Base-by-base conservation (phyloP, 306 rosid genomes). In the Dalbergia cochinchinensis region DNA sequence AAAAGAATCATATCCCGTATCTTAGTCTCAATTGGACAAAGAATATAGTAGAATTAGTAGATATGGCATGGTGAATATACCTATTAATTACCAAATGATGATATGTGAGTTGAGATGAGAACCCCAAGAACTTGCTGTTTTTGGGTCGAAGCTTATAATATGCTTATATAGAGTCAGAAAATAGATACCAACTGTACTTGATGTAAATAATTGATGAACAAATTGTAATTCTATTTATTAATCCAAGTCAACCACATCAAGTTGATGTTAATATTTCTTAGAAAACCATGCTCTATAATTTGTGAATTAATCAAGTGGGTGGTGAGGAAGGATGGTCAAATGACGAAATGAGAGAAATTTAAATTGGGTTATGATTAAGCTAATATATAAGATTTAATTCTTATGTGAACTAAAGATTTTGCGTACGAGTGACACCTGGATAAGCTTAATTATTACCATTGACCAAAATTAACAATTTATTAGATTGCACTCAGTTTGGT, bases 171-270 rank as follows among this genome's bases (percentile, higher is more conserved):
- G 74, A 66, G 66, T 14, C 16, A 14, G 58, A 70, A 74, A 62
- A 19, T n/a, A 7, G 18, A 72, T 34, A 4, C 71, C 58, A 37
- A 51, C 58, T 70, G n/a, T 60, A 22, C 11, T 6, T 54, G 47
- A 53, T 53, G 76, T 69, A 15, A 54, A 54, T 59, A 13, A 20
- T 41, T 58, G 41, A 37, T 31, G 31, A 14, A 75, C 1, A 15
- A 34, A 77, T 18, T 14, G 4, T 54, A 16, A 16, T 44, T 77
- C 73, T 15, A 55, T 20, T 50, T 22, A 44, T 77, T 63, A 35
- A 57, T 58, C n/a, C 47, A 44, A 61, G 87, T 84, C 84, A 79
- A 84, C 79, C 79, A 62, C 31, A 47, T 11, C 83, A 20, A 34
- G 11, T 60, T 48, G 71, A 42, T 11, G 33, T 14, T 20, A 45